Conservation (phyloP, 1,284 basidiomycete species). For the Fomes fomentarius region DNA sequence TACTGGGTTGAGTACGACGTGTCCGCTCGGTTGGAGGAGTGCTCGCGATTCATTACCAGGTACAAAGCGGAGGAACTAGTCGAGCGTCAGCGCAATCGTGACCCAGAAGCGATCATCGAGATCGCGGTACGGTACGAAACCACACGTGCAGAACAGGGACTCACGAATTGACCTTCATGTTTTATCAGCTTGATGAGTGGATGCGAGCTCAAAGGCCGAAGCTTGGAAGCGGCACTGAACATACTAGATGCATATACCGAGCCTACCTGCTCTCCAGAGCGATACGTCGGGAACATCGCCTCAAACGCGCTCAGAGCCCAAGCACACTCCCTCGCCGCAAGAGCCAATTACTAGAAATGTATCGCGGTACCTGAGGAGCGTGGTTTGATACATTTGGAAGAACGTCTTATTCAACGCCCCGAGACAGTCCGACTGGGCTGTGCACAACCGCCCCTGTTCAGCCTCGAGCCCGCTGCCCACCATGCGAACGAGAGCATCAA, state of each 20-base stretch:
- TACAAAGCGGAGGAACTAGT: neutral
- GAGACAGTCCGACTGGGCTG: neutral
- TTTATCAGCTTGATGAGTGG: neutral
- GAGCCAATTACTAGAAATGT: too few species aligned
- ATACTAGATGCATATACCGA: neutral
- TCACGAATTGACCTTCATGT: neutral
- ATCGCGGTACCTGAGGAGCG: too few species aligned
- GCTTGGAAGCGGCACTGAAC: neutral
- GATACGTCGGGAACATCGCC: neutral
- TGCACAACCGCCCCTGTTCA: neutral
- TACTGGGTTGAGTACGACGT: neutral
- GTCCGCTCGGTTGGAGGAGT: neutral
- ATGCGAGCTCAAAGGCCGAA: neutral
- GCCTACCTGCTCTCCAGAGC: neutral
- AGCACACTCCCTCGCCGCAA: neutral
- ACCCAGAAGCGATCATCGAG: too few species aligned
- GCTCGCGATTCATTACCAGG: neutral
- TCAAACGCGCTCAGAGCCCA: neutral
- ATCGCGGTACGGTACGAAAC: too few species aligned
- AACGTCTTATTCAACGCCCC: neutral
- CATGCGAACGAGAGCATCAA: slow-evolving; percentile 6
- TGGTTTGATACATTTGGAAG: neutral
- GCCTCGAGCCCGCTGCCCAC: neutral
- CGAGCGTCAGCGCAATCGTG: too few species aligned
- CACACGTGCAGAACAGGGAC: neutral